These are phyloP conservation scores for Gaeumannomyces sp. DNA, from an alignment of 2,329 filamentous ascomycete genomes.

Conservation along the genomic window DNA sequence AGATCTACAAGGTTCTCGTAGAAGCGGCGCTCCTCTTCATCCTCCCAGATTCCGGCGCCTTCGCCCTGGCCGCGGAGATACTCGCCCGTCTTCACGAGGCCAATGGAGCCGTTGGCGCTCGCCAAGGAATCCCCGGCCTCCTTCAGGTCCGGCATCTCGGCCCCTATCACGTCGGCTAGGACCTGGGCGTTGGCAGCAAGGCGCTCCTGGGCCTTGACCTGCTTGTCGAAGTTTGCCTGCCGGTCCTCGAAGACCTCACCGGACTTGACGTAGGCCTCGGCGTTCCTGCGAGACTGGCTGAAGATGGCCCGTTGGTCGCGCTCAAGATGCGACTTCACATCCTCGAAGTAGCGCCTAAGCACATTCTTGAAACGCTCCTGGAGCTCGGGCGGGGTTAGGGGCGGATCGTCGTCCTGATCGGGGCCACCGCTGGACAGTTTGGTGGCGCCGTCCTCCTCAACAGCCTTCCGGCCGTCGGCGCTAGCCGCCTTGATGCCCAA, in stretches of 20 bases:
- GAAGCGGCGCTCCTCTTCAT: constrained; percentile 94
- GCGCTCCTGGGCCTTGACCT: constrained; percentile 86
- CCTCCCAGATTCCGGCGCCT: constrained; percentile 94
- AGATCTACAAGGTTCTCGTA: constrained; percentile 96
- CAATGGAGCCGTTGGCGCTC: constrained; percentile 70
- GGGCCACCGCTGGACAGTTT: constrained; percentile 36
- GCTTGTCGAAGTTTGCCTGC: constrained; percentile 91
- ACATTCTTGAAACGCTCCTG: constrained; percentile 84
- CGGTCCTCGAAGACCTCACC: constrained; percentile 97
- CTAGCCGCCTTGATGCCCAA: constrained; percentile 69
- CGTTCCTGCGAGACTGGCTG: constrained; percentile 85
- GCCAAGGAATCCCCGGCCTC: constrained; percentile 68
- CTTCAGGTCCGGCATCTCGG: constrained; percentile 89
- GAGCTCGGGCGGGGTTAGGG: constrained; percentile 68
- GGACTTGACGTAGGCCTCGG: constrained; percentile 96
- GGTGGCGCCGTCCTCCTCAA: constrained; percentile 72
- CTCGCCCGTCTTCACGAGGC: constrained; percentile 87
- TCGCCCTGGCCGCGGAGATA: constrained; percentile 87
- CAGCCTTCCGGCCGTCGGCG: constrained; percentile 73
- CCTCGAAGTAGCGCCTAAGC: constrained; percentile 81
- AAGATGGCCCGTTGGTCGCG: constrained; percentile 89
- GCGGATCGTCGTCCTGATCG: constrained; percentile 54
- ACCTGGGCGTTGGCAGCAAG: constrained; percentile 85
- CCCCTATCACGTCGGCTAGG: constrained; percentile 78
- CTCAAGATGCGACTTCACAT: constrained; percentile 80